Evolutionary conservation across 208 protist genomes (phyloP).

Genomic region (Leishmania aethiopica): DNA sequence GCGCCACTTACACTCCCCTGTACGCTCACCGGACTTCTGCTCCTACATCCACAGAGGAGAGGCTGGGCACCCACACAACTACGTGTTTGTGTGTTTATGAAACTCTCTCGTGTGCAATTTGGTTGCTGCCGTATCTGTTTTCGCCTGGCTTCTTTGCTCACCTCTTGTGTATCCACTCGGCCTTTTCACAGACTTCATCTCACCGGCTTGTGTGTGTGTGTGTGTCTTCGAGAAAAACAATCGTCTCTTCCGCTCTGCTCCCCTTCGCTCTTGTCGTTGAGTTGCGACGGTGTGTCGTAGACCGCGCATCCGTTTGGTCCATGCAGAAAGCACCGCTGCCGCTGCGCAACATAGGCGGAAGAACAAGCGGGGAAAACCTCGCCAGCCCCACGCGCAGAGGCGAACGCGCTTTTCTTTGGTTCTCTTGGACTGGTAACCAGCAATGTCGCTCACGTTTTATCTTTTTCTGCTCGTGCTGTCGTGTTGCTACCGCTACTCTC

Average conservation of each 20-base stretch:
- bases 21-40: not conserved
- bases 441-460: conserved; percentile 12
- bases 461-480: conserved; percentile 16
- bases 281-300: not conserved
- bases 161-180: conserved; percentile 1
- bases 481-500: conserved; percentile 37
- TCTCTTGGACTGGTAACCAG: not conserved
- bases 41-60: not conserved
- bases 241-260: not conserved
- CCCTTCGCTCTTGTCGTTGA: conserved; percentile 6
- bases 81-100: not conserved
- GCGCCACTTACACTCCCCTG: not conserved
- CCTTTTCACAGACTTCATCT: conserved; percentile 2
- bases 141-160: conserved; percentile 3
- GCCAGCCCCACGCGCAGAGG: not conserved
- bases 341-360: not conserved
- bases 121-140: not conserved
- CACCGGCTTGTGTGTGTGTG: no score
- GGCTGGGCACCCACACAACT: not conserved
- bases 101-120: not conserved
- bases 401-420: not conserved
- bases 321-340: not conserved
- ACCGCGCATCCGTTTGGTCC: not conserved
- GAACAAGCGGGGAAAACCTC: not conserved
- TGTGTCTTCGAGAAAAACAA: no score